Base-by-base conservation (phyloP, 2,329 filamentous ascomycete genomes). In the Dactylellina haptotyla region DNA sequence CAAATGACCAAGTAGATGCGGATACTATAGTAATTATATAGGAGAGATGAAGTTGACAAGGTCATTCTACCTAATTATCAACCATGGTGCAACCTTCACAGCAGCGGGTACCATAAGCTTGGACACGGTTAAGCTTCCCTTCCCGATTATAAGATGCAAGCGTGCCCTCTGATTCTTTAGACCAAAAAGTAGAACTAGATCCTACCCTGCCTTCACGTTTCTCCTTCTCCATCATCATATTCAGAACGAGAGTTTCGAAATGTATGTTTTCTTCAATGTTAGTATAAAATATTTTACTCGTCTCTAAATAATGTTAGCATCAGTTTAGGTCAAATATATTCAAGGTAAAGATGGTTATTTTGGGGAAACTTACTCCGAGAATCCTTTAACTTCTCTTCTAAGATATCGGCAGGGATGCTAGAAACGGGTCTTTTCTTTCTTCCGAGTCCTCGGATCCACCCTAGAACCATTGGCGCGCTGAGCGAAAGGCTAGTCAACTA, bases 211-310 rank as follows among this genome's bases (percentile, higher is more conserved):
- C 53, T 12, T 25, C 14, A 5, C 10, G 18, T 14, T 28, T 39
- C 8, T 61, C 59, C 16, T 59, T 56, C 23, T 62, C 46, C 12
- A 43, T 54, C 69, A 73, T 73, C 69, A 73, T 66, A n/a, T 62
- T 64, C 23, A 56, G 39, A 6, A 73, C 69, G 2, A 73, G 34
- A 8, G 20, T 37, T 56, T 73, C 69, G 18, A 73, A 73, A 1
- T 57, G 20, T 16, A 66, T 32, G 18, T 62, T 57, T 30, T 46
- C 28, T n/a, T 73, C 51, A 41, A 66, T 66, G 10, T 73, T 65
- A 1, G 39, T 26, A 34, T 56, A 66, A 37, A 41, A 50, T n/a
- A 23, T 46, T 46, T 34, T 66, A 25, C n/a, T 48, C 14, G 18
- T 51, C 23, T 37, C 51, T 51, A 41, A 39, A 30, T 16, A 4